Percentiles rank a stretch among this genome's conserved stretches.
Evolutionary conservation across 208 protist species (phyloP).

Genomic region (Herpetomonas muscarum): DNA sequence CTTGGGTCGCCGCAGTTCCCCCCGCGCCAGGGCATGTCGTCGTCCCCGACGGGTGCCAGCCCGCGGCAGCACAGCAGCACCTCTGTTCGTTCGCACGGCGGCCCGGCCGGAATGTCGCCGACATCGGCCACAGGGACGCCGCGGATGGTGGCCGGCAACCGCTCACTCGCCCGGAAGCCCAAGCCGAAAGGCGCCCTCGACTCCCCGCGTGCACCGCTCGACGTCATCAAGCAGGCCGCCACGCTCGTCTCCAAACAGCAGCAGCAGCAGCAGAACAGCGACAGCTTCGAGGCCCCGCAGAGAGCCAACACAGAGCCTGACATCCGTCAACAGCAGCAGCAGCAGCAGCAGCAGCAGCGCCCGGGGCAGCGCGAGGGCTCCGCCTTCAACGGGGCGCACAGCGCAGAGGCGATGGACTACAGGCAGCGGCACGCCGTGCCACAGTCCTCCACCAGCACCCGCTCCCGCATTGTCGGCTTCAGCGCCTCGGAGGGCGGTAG

Average conservation of each 20-base stretch:
- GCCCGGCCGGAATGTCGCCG: not conserved
- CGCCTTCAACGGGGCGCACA: not conserved
- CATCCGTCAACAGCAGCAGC: conserved; percentile 5
- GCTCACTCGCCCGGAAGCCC: conserved; percentile 62
- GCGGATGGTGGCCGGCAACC: conserved; percentile 11
- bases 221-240: conserved; percentile 68
- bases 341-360: not conserved
- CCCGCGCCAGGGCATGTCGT: no score
- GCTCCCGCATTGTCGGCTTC: no score
- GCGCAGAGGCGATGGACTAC: not conserved
- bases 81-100: not conserved
- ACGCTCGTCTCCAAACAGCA: conserved; percentile 13
- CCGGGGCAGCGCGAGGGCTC: not conserved
- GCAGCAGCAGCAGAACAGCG: not conserved
- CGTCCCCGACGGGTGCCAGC: not conserved
- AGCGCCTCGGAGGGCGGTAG: no score
- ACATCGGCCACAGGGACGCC: conserved; percentile 4
- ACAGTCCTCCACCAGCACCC: no score
- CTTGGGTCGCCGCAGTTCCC: no score
- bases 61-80: not conserved
- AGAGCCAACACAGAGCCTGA: no score
- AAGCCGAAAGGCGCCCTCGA: conserved; percentile 65
- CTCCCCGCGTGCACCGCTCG: conserved; percentile 45
- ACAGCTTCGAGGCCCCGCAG: no score
- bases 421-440: no score